These are phyloP conservation scores for Podosphaera aphanis DNA, from an alignment of 2,329 filamentous ascomycete genomes.

Conservation along the genomic window DNA sequence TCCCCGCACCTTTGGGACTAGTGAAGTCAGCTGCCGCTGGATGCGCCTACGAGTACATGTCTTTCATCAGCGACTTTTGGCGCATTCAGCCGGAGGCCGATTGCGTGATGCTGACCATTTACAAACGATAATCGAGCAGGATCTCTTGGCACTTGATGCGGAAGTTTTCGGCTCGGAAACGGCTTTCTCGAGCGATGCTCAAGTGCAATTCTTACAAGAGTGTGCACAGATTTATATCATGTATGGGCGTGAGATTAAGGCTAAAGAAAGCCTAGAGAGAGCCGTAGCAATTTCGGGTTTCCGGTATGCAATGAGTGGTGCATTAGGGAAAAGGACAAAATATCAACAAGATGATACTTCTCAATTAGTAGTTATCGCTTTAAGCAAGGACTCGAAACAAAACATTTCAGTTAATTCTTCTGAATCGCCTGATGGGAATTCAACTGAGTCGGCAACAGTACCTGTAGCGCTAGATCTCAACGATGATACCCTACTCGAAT, in stretches of 20 bases:
- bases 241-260: constrained; percentile 58
- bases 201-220: constrained; percentile 55
- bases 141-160: constrained; percentile 25
- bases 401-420: constrained; percentile 2
- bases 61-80: constrained; percentile 42
- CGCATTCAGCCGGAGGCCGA: constrained; percentile 10
- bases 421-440: constrained; percentile 10
- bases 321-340: constrained; percentile 63
- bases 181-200: constrained; percentile 24
- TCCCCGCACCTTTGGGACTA: constrained; percentile 9
- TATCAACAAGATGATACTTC: constrained; percentile 62
- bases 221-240: constrained; percentile 63
- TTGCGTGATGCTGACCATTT: constrained; percentile 34
- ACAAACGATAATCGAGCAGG: constrained; percentile 34
- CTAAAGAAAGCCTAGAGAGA: constrained; percentile 42
- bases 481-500: constrained; percentile 79
- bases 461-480: constrained; percentile 60
- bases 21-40: constrained; percentile 20
- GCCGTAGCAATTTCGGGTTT: constrained; percentile 49
- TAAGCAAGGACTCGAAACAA: constrained; percentile 28
- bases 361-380: constrained; percentile 77
- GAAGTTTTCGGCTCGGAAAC: constrained; percentile 19
- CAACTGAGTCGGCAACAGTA: constrained; percentile 12
- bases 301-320: constrained; percentile 61
- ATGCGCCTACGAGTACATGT: constrained; percentile 43